Evolutionary conservation across 768 basidiomycete species (phyloP).

Genomic region (Leccinum broughii): DNA sequence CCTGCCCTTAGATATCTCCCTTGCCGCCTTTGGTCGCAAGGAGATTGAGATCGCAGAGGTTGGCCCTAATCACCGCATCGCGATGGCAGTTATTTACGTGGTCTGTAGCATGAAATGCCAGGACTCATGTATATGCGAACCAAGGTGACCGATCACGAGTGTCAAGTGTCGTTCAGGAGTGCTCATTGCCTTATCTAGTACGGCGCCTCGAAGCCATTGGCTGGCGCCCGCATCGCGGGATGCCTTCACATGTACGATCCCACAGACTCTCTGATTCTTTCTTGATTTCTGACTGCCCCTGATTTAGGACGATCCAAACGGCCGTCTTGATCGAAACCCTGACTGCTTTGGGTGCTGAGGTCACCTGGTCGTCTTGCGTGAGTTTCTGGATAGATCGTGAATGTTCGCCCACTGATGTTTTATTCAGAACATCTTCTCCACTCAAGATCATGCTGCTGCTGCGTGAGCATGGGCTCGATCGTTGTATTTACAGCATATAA

Average conservation of each 20-base stretch:
- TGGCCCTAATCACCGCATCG: slow-evolving; percentile 24
- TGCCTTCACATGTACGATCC: slow-evolving; percentile 89
- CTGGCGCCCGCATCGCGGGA: slow-evolving; percentile 94
- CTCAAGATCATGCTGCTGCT: slow-evolving; percentile 98
- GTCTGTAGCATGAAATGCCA: slow-evolving; percentile 82
- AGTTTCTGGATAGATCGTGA: slow-evolving; percentile 29
- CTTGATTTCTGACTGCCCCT: slow-evolving; percentile 3
- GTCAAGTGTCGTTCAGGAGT: slow-evolving; percentile 4
- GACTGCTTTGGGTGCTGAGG: slow-evolving; percentile 92
- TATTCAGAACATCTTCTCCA: slow-evolving; percentile 95
- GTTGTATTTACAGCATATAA: slow-evolving; percentile 2
- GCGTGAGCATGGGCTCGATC: slow-evolving; percentile 55
- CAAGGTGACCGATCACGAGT: slow-evolving; percentile 55
- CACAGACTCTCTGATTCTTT: neutral
- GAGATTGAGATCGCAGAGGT: slow-evolving; percentile 99
- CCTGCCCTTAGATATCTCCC: slow-evolving; percentile 70
- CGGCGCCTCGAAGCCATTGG: slow-evolving; percentile 77
- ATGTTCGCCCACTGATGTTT: slow-evolving; percentile 1
- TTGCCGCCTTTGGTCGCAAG: slow-evolving; percentile 99
- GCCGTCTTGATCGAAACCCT: slow-evolving; percentile 99
- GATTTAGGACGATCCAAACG: slow-evolving; percentile 91
- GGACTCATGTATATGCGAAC: slow-evolving; percentile 91
- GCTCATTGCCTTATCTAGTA: slow-evolving; percentile 50
- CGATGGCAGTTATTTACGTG: slow-evolving; percentile 14
- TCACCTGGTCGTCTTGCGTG: slow-evolving; percentile 98